Evolutionary conservation across 2,329 filamentous ascomycete species (phyloP), one percentile per base, ranked within the genome.

Genomic region (Exophiala sideris): DNA sequence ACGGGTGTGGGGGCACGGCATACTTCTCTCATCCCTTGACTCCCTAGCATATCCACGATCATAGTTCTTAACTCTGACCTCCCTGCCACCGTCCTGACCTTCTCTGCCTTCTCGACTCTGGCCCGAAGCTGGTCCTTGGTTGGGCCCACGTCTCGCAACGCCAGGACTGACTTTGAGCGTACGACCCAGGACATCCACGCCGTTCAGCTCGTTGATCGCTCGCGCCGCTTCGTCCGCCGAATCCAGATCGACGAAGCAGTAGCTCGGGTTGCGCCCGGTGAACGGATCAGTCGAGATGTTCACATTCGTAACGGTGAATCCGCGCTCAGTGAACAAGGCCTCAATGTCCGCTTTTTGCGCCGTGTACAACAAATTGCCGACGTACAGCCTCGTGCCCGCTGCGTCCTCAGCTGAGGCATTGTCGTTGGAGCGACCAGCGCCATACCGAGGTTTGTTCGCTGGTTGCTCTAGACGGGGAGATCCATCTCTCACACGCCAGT

Each of bases 171-270:
- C 80, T 67, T 82, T 86, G 49, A 89, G 70, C 0, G 78, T 72
- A 6, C 86, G 78, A 21, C 80, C 80, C 11, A 80, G 75, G 32
- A 89, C 71, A 10, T 75, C 70, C 16, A 72, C 73, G 14, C 79
- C 79, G 51, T 80, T 74, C 40, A 89, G 71, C 10, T 77, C 72
- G n/a, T 69, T 64, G 66, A 88, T 81, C 1, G 82, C 83, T 1
- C 68, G 68, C 3, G 80, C 74, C 2, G 85, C 85, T 29, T 81
- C 73, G 24, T 81, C 80, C 42, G 76, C 76, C 44, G 75, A 77
- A 42, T 70, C 68, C 53, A 89, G 81, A 64, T 89, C 86, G 42
- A 89, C 81, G 62, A 90, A 89, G 72, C 86, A 89, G 71, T 88
- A 89, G 35, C 84, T 86, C 0, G 85, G 85, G 66, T 89, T 89